A percentile compares a stretch with the other conserved stretches of the same genome.
Conservation (phyloP, 768 basidiomycete species). For the Rhizopogon vesiculosus region DNA sequence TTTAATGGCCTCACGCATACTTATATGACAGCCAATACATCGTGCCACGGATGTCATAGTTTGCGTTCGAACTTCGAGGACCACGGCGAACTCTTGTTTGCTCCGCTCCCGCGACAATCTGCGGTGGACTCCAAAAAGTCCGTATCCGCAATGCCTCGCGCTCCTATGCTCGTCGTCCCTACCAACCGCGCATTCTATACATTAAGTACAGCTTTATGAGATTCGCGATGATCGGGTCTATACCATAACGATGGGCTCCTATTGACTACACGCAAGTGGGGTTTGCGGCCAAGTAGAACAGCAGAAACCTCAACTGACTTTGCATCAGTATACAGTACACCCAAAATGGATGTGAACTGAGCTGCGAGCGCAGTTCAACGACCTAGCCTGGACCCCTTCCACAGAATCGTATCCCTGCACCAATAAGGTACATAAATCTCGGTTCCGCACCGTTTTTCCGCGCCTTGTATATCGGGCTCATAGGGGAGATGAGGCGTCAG, state of each 20-base stretch:
- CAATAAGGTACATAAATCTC: neutral
- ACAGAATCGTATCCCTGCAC: neutral
- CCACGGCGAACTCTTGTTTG: neutral
- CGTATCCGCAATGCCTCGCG: neutral
- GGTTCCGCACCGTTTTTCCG: no score
- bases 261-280: neutral
- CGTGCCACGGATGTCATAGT: no score
- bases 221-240: neutral
- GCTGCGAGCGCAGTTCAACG: neutral
- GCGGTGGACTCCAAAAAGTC: neutral
- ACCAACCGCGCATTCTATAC: neutral
- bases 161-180: neutral
- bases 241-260: neutral
- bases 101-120: neutral
- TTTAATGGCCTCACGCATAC: no score
- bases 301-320: no score
- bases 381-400: neutral
- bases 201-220: neutral
- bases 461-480: no score
- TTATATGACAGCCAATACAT: no score
- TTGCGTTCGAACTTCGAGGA: neutral
- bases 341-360: neutral
- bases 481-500: no score
- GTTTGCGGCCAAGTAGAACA: neutral
- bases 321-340: no score